A percentile compares a stretch with the other conserved stretches of the same genome.
Evolutionary conservation across 2,329 filamentous ascomycete species (phyloP).

Genomic region (Clonostachys solani): DNA sequence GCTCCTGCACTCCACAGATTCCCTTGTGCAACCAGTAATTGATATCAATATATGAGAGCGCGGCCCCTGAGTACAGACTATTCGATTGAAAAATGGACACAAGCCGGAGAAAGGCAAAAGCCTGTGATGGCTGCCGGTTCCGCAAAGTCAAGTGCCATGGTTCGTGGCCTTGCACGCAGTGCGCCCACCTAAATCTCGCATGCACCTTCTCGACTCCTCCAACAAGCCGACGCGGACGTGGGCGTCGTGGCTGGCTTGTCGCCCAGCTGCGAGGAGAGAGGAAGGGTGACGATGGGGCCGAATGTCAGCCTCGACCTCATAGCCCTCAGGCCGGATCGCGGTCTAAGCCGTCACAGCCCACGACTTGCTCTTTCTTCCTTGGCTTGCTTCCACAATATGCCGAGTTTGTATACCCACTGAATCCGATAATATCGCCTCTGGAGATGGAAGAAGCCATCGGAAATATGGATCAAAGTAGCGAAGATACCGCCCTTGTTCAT

Average conservation of each 20-base stretch:
- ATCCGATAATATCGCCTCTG: conserved; percentile 21
- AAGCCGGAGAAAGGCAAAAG: conserved; percentile 13
- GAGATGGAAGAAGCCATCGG: conserved; percentile 23
- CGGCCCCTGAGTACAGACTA: too few relatives aligned
- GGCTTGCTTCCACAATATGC: conserved; percentile 24
- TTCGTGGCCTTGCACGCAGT: conserved; percentile 25
- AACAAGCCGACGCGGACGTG: conserved; percentile 24
- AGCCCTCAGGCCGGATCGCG: not conserved
- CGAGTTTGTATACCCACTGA: conserved; percentile 27
- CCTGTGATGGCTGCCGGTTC: conserved; percentile 30
- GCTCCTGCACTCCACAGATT: too few relatives aligned
- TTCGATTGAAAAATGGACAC: not conserved
- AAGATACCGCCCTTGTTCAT: conserved; percentile 28
- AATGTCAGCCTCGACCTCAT: not conserved
- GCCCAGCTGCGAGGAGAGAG: conserved; percentile 4
- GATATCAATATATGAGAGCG: not conserved
- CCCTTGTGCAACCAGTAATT: too few relatives aligned
- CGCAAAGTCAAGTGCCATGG: conserved; percentile 31
- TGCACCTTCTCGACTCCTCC: conserved; percentile 23
- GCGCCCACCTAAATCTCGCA: conserved; percentile 23
- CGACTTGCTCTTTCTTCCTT: conserved; percentile 28
- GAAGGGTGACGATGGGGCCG: not conserved
- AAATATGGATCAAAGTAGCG: conserved; percentile 21
- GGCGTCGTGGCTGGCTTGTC: conserved; percentile 6
- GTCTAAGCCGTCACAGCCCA: conserved; percentile 8